These are phyloP conservation scores for Epicoccum sorghinum DNA, from an alignment of 2,329 filamentous ascomycete genomes.

Conservation along the genomic window DNA sequence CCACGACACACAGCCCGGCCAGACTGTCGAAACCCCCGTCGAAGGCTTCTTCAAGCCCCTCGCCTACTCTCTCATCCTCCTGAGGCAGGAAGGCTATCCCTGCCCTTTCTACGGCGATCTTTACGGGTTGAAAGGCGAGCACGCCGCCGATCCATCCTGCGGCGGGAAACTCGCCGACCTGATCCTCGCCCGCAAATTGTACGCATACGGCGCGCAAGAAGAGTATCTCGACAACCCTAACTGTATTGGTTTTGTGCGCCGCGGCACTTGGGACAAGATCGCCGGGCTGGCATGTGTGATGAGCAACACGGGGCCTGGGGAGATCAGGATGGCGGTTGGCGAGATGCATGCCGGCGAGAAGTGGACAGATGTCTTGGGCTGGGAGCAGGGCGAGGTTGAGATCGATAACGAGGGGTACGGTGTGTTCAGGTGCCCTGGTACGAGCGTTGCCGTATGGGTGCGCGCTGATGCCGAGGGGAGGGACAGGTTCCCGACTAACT, in stretches of 20 bases:
- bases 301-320: constrained; percentile 50
- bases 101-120: constrained; percentile 75
- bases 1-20: constrained; percentile 72
- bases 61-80: constrained; percentile 73
- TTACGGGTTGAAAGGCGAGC: constrained; percentile 66
- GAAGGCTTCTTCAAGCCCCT: constrained; percentile 72
- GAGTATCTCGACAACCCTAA: constrained; percentile 67
- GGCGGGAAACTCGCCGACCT: constrained; percentile 63
- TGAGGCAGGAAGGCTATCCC: constrained; percentile 67
- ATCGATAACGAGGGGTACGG: constrained; percentile 67
- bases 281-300: constrained; percentile 58
- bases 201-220: constrained; percentile 68
- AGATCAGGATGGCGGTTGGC: constrained; percentile 68
- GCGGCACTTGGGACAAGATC: constrained; percentile 60
- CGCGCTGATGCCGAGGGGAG: constrained; percentile 59
- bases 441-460: constrained; percentile 68
- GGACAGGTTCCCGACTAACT: constrained; percentile 43
- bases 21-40: constrained; percentile 67
- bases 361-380: constrained; percentile 68
- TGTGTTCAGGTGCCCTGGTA: constrained; percentile 55
- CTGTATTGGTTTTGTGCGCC: constrained; percentile 67
- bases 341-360: constrained; percentile 62
- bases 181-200: constrained; percentile 67
- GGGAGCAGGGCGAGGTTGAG: constrained; percentile 60
- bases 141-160: constrained; percentile 59